Evolutionary conservation across 768 basidiomycete species (phyloP), one percentile per base, ranked within the genome.

Genomic region (Trametes punicea): DNA sequence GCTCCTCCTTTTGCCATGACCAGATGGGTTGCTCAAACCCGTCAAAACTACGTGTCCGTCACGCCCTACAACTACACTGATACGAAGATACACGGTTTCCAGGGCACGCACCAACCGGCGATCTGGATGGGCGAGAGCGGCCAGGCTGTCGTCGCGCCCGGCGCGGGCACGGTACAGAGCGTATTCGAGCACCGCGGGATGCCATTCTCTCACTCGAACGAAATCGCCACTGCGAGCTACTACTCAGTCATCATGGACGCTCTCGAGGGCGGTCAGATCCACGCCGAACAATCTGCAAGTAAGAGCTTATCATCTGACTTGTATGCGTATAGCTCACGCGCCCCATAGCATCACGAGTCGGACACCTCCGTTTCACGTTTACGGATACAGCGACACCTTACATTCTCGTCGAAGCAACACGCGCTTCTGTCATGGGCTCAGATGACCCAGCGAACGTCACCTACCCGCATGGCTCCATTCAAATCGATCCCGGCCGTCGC

Each of bases 91-190:
- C 84, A 88, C 62, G 90, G 90, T 1, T 90, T 92, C 63, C 57
- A 63, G 40, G 89, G 81, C 4, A 91, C 90, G 3, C 83, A 89
- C 51, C 90, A 90, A 61, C 89, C 90, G 10, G 90, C 90, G 0
- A 91, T 93, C 33, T 92, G 89, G 90, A 92, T 93, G 89, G 90
- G 86, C 2, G 88, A 88, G 62, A 87, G 82, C 59, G 88, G 80
- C 0, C 80, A 81, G 44, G 79, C 84, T 2, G 74, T 80, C 4
- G 73, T 90, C 23, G 75, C 77, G 26, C 86, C 88, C 10, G 87
- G 87, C 6, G 68, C 69, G 7, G 78, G 79, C 16, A 54, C 65
- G 3, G 72, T 89, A 1, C 75, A 76, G 36, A 71, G 77, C 8
- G 73, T 73, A 4, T 87, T 90, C 56, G 81, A 83, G 39, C 70